A percentile compares a stretch with the other conserved stretches of the same genome.
phyloP scores from a whole-genome alignment of 164 flowering plant species.

The Cinnamomum chago region DNA sequence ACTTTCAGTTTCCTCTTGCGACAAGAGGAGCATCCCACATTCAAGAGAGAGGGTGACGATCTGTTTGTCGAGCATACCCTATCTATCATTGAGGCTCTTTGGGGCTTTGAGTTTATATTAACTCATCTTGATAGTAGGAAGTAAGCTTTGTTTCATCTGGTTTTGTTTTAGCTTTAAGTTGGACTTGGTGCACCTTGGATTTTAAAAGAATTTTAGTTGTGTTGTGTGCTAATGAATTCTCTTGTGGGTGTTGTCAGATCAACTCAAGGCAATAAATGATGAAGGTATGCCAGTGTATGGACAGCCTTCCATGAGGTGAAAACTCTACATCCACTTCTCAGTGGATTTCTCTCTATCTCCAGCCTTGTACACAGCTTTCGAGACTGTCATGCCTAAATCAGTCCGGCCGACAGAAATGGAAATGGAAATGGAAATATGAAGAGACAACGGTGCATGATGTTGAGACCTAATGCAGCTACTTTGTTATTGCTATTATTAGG shows the following conservation, averaged over 20 bases:
- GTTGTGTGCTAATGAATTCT: too few species aligned
- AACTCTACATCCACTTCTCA: slow-evolving; percentile 74
- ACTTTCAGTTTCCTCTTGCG: slow-evolving; percentile 66
- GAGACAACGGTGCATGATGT: slow-evolving; percentile 87
- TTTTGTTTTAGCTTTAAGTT: too few species aligned
- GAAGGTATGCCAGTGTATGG: slow-evolving; percentile 90
- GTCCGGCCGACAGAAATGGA: slow-evolving; percentile 63
- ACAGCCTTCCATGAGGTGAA: slow-evolving; percentile 87
- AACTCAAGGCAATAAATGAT: slow-evolving; percentile 78
- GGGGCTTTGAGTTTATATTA: slow-evolving; percentile 76
- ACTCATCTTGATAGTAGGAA: slow-evolving; percentile 75
- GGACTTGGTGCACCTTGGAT: too few species aligned
- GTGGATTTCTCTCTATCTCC: slow-evolving; percentile 76
- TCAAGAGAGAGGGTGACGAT: slow-evolving; percentile 82
- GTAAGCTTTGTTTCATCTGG: slow-evolving; percentile 26
- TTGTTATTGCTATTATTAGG: too few species aligned
- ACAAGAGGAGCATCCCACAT: slow-evolving; percentile 83
- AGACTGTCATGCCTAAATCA: slow-evolving; percentile 46
- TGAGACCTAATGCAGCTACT: too few species aligned
- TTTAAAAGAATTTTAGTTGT: too few species aligned
- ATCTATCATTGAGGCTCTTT: slow-evolving; percentile 71
- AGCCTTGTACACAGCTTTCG: slow-evolving; percentile 59
- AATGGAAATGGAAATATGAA: slow-evolving; percentile 86
- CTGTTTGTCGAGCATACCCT: slow-evolving; percentile 68
- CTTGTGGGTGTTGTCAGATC: slow-evolving; percentile 29